phyloP scores from a whole-genome alignment of 169 alveolate genomes.

The Plasmodium coatneyi region DNA sequence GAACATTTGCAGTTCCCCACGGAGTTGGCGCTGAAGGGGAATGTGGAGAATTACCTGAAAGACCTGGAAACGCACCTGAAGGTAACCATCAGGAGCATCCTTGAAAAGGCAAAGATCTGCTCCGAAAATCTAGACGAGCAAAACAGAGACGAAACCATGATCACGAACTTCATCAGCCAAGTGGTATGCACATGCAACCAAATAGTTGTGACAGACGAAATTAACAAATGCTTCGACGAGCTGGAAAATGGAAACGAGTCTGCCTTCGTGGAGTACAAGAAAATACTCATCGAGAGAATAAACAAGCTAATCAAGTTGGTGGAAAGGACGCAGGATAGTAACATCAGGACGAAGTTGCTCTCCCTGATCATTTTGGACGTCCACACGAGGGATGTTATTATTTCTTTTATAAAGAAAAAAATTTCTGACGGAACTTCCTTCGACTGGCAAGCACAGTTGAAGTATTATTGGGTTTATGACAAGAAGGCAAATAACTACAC shows the following conservation, averaged over 20 bases:
- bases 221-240: constrained; percentile 94
- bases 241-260: constrained; percentile 95
- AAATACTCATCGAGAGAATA: constrained; percentile 91
- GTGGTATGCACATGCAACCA: constrained; percentile 94
- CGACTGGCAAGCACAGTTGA: constrained; percentile 96
- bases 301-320: constrained; percentile 94
- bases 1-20: constrained; percentile 40
- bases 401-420: constrained; percentile 91
- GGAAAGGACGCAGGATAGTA: constrained; percentile 81
- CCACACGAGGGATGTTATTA: constrained; percentile 97
- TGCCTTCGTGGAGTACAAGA: constrained; percentile 96
- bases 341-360: constrained; percentile 91
- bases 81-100: constrained; percentile 87
- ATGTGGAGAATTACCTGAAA: constrained; percentile 60
- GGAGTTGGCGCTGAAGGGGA: constrained; percentile 39
- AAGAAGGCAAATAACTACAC: constrained; percentile 82
- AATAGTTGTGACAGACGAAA: constrained; percentile 97
- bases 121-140: constrained; percentile 65
- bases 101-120: constrained; percentile 50
- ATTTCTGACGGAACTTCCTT: constrained; percentile 90
- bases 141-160: constrained; percentile 90
- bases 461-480: constrained; percentile 91
- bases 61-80: constrained; percentile 70
- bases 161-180: constrained; percentile 94
- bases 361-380: constrained; percentile 97